phyloP scores from a whole-genome alignment of 2,329 filamentous ascomycete species.

The Pseudocercospora fijiensis region DNA sequence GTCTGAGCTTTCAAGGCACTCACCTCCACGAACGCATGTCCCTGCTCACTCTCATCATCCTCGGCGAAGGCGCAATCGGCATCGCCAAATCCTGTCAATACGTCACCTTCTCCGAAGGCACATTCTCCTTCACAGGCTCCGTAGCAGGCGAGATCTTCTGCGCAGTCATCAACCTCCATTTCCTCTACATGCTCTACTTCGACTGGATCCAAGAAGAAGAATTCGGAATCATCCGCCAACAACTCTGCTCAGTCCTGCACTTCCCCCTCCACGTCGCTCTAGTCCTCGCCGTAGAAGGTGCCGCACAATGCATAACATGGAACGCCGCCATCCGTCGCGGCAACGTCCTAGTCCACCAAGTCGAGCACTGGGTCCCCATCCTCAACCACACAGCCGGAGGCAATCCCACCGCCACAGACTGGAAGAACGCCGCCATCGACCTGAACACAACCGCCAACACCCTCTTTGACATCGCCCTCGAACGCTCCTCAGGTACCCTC shows the following conservation, averaged over 20 bases:
- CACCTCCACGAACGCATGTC: slow-evolving; percentile 42
- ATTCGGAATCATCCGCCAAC: slow-evolving; percentile 29
- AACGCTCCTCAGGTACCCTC: slow-evolving; percentile 2
- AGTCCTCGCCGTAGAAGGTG: slow-evolving; percentile 25
- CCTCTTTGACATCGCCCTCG: slow-evolving; percentile 6
- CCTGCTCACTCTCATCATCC: slow-evolving; percentile 42
- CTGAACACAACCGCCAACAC: slow-evolving; percentile 12
- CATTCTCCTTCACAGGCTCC: slow-evolving; percentile 23
- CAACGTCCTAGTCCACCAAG: slow-evolving; percentile 9
- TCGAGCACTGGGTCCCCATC: not conserved
- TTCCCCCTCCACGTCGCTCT: slow-evolving; percentile 30
- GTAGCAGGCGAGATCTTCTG: slow-evolving; percentile 39
- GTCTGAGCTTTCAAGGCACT: slow-evolving; percentile 42
- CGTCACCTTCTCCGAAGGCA: slow-evolving; percentile 34
- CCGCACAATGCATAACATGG: slow-evolving; percentile 39
- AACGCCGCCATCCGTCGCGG: slow-evolving; percentile 24
- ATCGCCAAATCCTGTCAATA: slow-evolving; percentile 38
- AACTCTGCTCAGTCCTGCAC: slow-evolving; percentile 31
- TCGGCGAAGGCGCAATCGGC: slow-evolving; percentile 43
- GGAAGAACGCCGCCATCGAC: not conserved
- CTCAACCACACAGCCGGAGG: not conserved
- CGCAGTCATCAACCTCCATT: slow-evolving; percentile 37
- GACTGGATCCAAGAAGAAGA: slow-evolving; percentile 27
- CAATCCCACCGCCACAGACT: not conserved
- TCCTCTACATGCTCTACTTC: slow-evolving; percentile 34